Evolutionary conservation across 257 asterid genomes (phyloP).

Genomic region (Plantago ovata): DNA sequence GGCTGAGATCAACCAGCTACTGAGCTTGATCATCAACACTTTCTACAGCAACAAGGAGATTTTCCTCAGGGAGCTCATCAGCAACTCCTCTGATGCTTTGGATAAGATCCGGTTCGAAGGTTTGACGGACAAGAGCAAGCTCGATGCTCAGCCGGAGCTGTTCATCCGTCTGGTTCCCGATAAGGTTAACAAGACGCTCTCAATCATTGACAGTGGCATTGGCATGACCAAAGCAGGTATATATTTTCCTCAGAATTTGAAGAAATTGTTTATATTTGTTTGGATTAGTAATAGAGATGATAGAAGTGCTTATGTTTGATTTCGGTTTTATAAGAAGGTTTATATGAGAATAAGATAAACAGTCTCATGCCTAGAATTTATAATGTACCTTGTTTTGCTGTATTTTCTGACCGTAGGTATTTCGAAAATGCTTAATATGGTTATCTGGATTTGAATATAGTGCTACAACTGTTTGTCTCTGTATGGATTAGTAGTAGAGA

Average conservation of each 20-base stretch:
- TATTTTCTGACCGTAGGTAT: no score
- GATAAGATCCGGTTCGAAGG: slow-evolving; percentile 79
- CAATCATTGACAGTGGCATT: slow-evolving; percentile 69
- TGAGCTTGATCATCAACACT: slow-evolving; percentile 69
- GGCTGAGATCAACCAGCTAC: slow-evolving; percentile 76
- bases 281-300: no score
- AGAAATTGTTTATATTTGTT: neutral
- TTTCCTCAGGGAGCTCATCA: slow-evolving; percentile 64
- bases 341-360: no score
- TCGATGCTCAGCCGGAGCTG: slow-evolving; percentile 76
- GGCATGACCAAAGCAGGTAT: slow-evolving; percentile 94
- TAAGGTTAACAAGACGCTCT: slow-evolving; percentile 63
- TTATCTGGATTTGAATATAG: no score
- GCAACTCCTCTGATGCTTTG: slow-evolving; percentile 77
- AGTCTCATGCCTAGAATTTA: no score
- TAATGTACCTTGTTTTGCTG: no score
- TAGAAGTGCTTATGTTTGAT: no score
- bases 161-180: slow-evolving; percentile 72
- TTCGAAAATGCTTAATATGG: no score
- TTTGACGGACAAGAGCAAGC: slow-evolving; percentile 74
- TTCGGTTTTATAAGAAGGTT: no score
- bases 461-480: no score
- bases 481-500: no score
- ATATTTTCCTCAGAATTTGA: no score
- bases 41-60: slow-evolving; percentile 81